These are phyloP conservation scores for Aegilops sharonensis DNA, from an alignment of 176 grass and related monocot species.

Conservation along the genomic window DNA sequence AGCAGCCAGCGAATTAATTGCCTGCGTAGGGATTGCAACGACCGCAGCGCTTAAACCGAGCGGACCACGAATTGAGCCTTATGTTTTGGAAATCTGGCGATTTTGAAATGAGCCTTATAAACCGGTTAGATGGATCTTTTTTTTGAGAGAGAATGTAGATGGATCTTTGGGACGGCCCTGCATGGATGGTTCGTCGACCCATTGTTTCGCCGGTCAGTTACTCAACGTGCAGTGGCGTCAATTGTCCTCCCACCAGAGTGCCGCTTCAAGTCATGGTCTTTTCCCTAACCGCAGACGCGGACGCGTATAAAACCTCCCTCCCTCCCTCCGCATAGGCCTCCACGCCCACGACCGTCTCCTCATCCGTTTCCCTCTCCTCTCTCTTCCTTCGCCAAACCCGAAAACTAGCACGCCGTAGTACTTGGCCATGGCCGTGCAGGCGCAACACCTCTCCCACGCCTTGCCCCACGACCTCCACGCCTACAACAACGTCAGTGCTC, in stretches of 20 bases:
- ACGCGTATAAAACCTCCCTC: not conserved
- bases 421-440: slow-evolving; percentile 52
- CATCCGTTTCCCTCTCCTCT: not conserved
- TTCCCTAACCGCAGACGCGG: not conserved
- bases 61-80: too few relatives aligned
- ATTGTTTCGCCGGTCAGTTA: not conserved
- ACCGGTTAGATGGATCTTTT: too few relatives aligned
- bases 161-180: too few relatives aligned
- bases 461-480: slow-evolving; percentile 26
- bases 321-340: not conserved
- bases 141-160: too few relatives aligned
- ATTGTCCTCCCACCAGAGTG: not conserved
- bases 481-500: not conserved
- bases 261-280: not conserved
- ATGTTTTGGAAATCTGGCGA: too few relatives aligned
- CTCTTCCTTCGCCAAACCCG: not conserved
- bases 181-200: too few relatives aligned
- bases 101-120: too few relatives aligned
- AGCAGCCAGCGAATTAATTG: too few relatives aligned
- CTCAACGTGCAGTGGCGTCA: not conserved
- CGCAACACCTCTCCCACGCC: slow-evolving; percentile 25
- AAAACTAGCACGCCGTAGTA: not conserved
- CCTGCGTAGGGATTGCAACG: too few relatives aligned
- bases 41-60: too few relatives aligned
- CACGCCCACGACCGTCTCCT: not conserved